Evolutionary conservation across 345 rosid species (phyloP).

Genomic region (Gossypium thurberi): DNA sequence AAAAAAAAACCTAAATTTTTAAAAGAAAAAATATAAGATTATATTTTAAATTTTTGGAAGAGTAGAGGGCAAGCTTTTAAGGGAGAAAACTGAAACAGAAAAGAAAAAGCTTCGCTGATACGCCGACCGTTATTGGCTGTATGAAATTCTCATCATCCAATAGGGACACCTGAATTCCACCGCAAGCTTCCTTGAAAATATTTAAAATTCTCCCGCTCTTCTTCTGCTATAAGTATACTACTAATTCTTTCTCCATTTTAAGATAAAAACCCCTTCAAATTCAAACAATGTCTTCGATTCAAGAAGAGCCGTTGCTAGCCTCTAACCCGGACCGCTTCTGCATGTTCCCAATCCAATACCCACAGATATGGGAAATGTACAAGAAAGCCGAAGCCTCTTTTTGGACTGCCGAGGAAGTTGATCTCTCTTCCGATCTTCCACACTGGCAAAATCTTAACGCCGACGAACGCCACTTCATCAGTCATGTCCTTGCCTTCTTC

Average conservation of each 20-base stretch:
- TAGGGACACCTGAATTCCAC: neutral
- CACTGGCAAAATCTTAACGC: slow-evolving; percentile 69
- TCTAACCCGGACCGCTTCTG: slow-evolving; percentile 76
- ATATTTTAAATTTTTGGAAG: too few relatives aligned
- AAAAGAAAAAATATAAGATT: too few relatives aligned
- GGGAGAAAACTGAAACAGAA: too few relatives aligned
- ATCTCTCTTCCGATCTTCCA: slow-evolving; percentile 61
- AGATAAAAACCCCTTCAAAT: too few relatives aligned
- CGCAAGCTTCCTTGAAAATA: slow-evolving; percentile 22
- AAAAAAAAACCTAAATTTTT: too few relatives aligned
- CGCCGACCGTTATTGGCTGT: neutral
- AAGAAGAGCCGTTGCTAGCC: slow-evolving; percentile 76
- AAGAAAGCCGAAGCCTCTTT: slow-evolving; percentile 93
- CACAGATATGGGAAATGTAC: slow-evolving; percentile 95
- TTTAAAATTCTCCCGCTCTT: slow-evolving; percentile 22
- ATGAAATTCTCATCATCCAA: neutral
- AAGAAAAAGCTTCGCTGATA: too few relatives aligned
- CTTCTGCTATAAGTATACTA: neutral
- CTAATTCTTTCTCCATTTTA: neutral
- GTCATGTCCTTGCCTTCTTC: slow-evolving; percentile 91
- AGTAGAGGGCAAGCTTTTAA: too few relatives aligned
- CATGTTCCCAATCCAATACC: slow-evolving; percentile 90
- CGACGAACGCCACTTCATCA: slow-evolving; percentile 63
- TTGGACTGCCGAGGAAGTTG: slow-evolving; percentile 97
- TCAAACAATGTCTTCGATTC: slow-evolving; percentile 43